Percentiles rank a stretch among this genome's conserved stretches.
Conservation (phyloP, 768 basidiomycete species). For the Pleurotus tuoliensis region DNA sequence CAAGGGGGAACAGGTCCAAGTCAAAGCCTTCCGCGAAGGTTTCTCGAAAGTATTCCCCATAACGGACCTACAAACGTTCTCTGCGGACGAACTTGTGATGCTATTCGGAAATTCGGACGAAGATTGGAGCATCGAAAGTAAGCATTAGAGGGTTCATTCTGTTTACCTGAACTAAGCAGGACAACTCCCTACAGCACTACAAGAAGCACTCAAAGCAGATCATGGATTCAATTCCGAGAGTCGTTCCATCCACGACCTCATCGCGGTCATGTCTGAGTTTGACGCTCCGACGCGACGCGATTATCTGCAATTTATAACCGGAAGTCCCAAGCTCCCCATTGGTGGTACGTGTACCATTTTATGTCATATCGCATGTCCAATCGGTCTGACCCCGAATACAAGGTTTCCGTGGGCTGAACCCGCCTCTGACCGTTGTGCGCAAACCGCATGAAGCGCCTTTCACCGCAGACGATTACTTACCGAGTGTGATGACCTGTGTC, state of each 20-base stretch:
- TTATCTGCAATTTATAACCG: constrained; percentile 95
- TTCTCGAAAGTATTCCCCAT: constrained; percentile 97
- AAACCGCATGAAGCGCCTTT: constrained; percentile 93
- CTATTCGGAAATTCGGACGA: constrained; percentile 97
- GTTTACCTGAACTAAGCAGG: constrained; percentile 12
- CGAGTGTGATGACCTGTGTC: constrained; percentile 98
- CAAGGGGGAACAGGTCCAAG: constrained; percentile 72
- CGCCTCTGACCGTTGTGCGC: constrained; percentile 91
- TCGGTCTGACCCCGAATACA: constrained; percentile 5
- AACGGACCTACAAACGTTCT: constrained; percentile 85
- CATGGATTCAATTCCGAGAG: constrained; percentile 98
- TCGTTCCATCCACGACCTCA: constrained; percentile 80
- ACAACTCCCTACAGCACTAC: constrained; percentile 54
- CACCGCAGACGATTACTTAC: constrained; percentile 89
- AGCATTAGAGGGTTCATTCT: constrained; percentile 23
- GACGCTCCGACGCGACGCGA: constrained; percentile 72
- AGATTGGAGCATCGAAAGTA: constrained; percentile 93
- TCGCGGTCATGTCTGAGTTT: constrained; percentile 84
- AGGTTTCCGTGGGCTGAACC: constrained; percentile 95
- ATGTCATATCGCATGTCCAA: background rate
- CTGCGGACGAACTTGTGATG: constrained; percentile 92
- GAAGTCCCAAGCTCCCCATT: constrained; percentile 93
- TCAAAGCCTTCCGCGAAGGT: constrained; percentile 89
- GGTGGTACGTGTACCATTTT: constrained; percentile 59
- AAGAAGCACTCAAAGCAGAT: constrained; percentile 91